These are phyloP conservation scores for Phytophthora europaea DNA, from an alignment of 352 stramenopile species.

Conservation along the genomic window DNA sequence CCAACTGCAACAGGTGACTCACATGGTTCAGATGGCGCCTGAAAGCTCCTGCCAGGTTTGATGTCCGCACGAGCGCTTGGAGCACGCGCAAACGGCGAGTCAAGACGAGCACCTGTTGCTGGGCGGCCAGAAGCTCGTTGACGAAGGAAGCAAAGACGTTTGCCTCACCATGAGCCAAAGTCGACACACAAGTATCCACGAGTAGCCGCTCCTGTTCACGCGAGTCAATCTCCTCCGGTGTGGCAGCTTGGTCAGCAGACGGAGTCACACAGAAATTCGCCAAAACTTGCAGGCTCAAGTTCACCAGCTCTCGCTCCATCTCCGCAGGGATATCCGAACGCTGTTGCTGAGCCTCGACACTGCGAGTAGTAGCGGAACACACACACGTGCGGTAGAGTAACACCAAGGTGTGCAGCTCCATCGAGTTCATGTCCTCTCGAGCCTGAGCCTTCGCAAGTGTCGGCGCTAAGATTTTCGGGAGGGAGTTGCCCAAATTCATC, in stretches of 20 bases:
- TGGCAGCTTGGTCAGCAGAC: conserved; percentile 17
- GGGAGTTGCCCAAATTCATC: conserved; percentile 76
- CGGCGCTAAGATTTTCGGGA: conserved; percentile 77
- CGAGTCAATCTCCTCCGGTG: conserved; percentile 27
- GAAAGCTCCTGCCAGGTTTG: conserved; percentile 46
- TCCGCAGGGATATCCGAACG: conserved; percentile 54
- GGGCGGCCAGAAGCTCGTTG: conserved; percentile 30
- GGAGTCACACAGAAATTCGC: conserved; percentile 14
- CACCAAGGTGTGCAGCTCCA: conserved; percentile 70
- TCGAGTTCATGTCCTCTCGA: conserved; percentile 43
- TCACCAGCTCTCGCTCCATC: conserved; percentile 53
- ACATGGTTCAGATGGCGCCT: conserved; percentile 47
- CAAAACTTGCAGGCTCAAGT: conserved; percentile 35
- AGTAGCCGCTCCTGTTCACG: conserved; percentile 37
- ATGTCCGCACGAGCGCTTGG: conserved; percentile 59
- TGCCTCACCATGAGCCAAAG: conserved; percentile 31
- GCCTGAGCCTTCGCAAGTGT: conserved; percentile 60
- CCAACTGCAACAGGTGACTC: conserved; percentile 28
- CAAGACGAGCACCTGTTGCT: conserved; percentile 15
- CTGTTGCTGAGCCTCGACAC: conserved; percentile 26
- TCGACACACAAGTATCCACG: conserved; percentile 40
- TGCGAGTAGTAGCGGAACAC: conserved; percentile 39
- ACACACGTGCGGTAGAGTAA: conserved; percentile 72
- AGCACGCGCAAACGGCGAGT: conserved; percentile 47
- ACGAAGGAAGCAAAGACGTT: conserved; percentile 40